phyloP scores from a whole-genome alignment of 1,139 yeast genomes.

The Kurtzmaniella quercitrusa region DNA sequence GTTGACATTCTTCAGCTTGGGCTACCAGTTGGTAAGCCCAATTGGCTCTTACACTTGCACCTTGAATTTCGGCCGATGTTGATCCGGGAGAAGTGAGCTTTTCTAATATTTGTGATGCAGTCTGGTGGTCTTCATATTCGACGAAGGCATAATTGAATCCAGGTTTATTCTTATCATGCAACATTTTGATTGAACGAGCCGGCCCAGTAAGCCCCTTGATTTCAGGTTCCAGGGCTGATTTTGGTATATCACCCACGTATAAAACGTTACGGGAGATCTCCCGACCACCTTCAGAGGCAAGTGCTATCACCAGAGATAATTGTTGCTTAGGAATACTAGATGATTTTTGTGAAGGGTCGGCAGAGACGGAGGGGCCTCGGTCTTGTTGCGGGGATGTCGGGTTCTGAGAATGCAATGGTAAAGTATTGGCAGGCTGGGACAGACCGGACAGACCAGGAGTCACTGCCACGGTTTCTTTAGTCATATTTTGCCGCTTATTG shows the following conservation, averaged over 20 bases:
- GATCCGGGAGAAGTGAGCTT: conserved; percentile 28
- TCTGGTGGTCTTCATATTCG: conserved; percentile 57
- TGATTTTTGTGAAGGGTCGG: not conserved
- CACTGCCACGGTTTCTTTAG: not conserved
- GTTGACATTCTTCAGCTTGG: conserved; percentile 48
- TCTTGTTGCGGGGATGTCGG: not conserved
- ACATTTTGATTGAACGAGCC: conserved; percentile 58
- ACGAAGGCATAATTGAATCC: conserved; percentile 83
- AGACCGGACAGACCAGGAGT: not conserved
- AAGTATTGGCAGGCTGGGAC: not conserved
- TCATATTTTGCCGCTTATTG: not conserved
- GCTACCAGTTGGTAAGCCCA: conserved; percentile 79
- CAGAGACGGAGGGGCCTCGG: not conserved
- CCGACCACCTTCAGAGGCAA: conserved; percentile 61
- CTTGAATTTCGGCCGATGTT: conserved; percentile 52
- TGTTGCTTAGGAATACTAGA: not conserved
- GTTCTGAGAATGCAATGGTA: not conserved
- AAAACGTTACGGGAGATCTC: conserved; percentile 69
- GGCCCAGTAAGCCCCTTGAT: conserved; percentile 59
- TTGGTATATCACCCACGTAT: conserved; percentile 74
- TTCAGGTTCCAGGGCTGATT: conserved; percentile 59
- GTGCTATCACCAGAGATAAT: not conserved
- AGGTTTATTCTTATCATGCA: conserved; percentile 70
- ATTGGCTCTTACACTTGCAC: conserved; percentile 58
- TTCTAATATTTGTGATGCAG: conserved; percentile 62